Percentiles rank a stretch among this genome's conserved stretches.
These are phyloP conservation scores for Sporothrix dimorphospora DNA, from an alignment of 2,329 filamentous ascomycete genomes.

Conservation along the genomic window DNA sequence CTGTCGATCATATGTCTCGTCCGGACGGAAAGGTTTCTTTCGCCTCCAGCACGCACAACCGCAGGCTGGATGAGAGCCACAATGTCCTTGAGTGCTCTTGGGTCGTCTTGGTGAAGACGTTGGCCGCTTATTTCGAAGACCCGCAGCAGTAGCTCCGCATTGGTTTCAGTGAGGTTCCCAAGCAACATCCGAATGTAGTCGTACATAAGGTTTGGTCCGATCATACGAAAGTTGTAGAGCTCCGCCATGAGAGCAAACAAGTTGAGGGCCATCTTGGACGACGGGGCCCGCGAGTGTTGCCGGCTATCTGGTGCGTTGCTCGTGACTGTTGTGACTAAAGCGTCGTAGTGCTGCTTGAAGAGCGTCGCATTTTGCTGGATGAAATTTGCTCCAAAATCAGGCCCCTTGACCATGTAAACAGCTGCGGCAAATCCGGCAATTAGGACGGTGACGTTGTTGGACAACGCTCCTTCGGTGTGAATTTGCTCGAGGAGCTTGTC, in stretches of 20 bases:
- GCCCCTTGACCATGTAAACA: slow-evolving; percentile 82
- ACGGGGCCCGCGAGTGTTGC: slow-evolving; percentile 25
- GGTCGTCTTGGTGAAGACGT: slow-evolving; percentile 85
- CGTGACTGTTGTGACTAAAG: slow-evolving; percentile 40
- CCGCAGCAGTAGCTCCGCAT: slow-evolving; percentile 84
- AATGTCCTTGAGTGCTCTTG: slow-evolving; percentile 85
- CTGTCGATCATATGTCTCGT: slow-evolving; percentile 98
- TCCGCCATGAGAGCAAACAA: slow-evolving; percentile 81
- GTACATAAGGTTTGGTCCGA: slow-evolving; percentile 81
- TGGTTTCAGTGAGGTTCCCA: slow-evolving; percentile 74
- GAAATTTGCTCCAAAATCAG: slow-evolving; percentile 86
- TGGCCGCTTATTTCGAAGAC: slow-evolving; percentile 81
- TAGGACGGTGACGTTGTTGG: slow-evolving; percentile 88
- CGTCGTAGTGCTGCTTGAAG: slow-evolving; percentile 68
- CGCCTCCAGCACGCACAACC: slow-evolving; percentile 64
- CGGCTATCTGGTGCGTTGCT: slow-evolving; percentile 33
- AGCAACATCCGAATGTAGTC: slow-evolving; percentile 86
- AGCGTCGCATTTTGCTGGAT: slow-evolving; percentile 60
- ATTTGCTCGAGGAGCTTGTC: slow-evolving; percentile 79
- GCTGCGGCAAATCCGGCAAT: slow-evolving; percentile 88
- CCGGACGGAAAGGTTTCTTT: slow-evolving; percentile 75
- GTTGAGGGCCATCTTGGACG: slow-evolving; percentile 70
- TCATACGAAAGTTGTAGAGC: slow-evolving; percentile 88
- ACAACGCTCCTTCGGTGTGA: slow-evolving; percentile 74
- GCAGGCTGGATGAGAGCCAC: slow-evolving; percentile 76